Percentiles rank a stretch among this genome's conserved stretches.
These are phyloP conservation scores for Cryphonectria radicalis DNA, from an alignment of 2,329 filamentous ascomycete species.

Conservation along the genomic window DNA sequence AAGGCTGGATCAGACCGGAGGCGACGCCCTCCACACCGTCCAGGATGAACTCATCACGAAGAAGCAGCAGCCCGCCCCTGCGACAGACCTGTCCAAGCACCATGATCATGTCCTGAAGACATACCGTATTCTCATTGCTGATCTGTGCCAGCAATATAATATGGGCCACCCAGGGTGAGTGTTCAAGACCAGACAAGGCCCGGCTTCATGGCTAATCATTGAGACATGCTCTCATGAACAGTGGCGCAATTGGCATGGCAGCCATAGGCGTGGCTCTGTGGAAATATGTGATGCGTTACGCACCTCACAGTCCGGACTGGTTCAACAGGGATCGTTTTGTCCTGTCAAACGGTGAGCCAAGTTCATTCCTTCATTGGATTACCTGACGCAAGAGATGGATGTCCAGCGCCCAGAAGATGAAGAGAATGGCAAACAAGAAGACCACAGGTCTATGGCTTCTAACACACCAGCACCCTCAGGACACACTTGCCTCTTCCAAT, in stretches of 20 bases:
- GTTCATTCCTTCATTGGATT: neutral
- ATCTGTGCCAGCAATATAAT: slow-evolving; percentile 71
- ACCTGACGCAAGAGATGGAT: neutral
- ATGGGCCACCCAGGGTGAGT: slow-evolving; percentile 69
- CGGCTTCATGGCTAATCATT: too few species aligned
- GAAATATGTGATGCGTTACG: slow-evolving; percentile 64
- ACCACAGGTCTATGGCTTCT: neutral
- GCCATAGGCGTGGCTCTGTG: slow-evolving; percentile 50
- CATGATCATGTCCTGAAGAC: slow-evolving; percentile 59
- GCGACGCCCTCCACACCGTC: slow-evolving; percentile 10
- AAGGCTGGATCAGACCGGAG: slow-evolving; percentile 10
- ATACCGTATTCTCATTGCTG: slow-evolving; percentile 67
- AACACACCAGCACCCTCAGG: slow-evolving; percentile 32
- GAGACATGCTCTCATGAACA: neutral
- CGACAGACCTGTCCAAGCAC: slow-evolving; percentile 3
- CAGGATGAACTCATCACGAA: slow-evolving; percentile 22
- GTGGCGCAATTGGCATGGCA: slow-evolving; percentile 42
- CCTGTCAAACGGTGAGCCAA: slow-evolving; percentile 54
- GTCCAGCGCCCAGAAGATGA: neutral
- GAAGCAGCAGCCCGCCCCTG: slow-evolving; percentile 9
- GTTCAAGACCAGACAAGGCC: neutral
- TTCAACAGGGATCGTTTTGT: slow-evolving; percentile 66
- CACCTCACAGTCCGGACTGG: slow-evolving; percentile 54
- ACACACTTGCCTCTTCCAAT: slow-evolving; percentile 56
- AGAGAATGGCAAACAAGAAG: neutral